phyloP scores from a whole-genome alignment of 441 rosid species.

The Croton laevigatus region DNA sequence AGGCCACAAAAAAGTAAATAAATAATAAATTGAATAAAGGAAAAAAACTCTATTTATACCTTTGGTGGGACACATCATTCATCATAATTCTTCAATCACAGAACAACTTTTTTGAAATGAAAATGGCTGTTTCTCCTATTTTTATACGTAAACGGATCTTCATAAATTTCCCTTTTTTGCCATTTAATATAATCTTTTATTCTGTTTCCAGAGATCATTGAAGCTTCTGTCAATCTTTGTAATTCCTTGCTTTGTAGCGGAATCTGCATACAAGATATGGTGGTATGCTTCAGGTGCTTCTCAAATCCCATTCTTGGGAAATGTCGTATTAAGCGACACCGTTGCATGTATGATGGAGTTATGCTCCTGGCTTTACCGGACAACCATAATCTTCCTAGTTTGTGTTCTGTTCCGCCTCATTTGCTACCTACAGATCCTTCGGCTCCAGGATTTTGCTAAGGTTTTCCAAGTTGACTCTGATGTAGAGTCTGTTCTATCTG shows the following conservation, averaged over 20 bases:
- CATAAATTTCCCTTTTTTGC: neutral
- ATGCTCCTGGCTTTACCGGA: constrained; percentile 86
- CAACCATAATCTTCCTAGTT: constrained; percentile 69
- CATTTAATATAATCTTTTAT: neutral
- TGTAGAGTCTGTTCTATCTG: constrained; percentile 62
- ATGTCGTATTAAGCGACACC: constrained; percentile 62
- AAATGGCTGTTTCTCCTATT: neutral
- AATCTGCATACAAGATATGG: constrained; percentile 86
- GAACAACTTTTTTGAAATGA: too few relatives aligned
- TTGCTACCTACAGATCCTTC: constrained; percentile 87
- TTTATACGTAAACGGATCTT: too few relatives aligned
- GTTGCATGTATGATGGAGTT: constrained; percentile 86
- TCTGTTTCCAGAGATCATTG: constrained; percentile 65
- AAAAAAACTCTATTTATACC: too few relatives aligned
- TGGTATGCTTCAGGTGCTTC: constrained; percentile 96
- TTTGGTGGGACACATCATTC: too few relatives aligned
- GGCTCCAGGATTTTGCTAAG: constrained; percentile 80
- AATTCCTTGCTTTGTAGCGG: constrained; percentile 68
- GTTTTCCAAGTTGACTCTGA: constrained; percentile 71
- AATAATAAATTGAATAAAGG: too few relatives aligned
- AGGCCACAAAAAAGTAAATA: too few relatives aligned
- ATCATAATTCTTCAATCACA: too few relatives aligned
- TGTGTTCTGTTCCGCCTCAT: constrained; percentile 82
- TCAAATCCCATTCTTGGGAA: constrained; percentile 82
- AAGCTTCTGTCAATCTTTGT: constrained; percentile 67